Conservation (phyloP, 2,329 filamentous ascomycete species). For the Paraphoma sp. region DNA sequence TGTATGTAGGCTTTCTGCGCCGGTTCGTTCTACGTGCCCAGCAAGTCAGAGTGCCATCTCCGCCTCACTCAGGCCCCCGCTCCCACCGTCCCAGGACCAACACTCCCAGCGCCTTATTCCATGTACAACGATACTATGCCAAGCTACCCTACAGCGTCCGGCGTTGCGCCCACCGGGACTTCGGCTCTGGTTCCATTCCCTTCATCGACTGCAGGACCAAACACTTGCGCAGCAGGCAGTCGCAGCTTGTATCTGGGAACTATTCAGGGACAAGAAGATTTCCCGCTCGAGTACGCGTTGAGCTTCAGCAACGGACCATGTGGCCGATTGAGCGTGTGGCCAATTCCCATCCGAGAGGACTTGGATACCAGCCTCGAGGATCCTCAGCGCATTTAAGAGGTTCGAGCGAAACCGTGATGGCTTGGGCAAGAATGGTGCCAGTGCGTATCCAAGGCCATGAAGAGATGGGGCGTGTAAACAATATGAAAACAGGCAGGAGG, state of each 20-base stretch:
- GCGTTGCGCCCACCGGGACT: constrained; percentile 8
- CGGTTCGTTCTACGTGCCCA: constrained; percentile 31
- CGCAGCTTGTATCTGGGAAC: constrained; percentile 24
- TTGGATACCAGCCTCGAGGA: constrained; percentile 1
- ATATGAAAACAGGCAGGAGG: not conserved
- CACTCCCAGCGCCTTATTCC: constrained; percentile 1
- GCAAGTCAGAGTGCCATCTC: constrained; percentile 26
- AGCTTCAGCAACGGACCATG: constrained; percentile 32
- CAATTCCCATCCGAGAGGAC: constrained; percentile 8
- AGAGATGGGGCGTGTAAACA: not conserved
- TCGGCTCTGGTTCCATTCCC: not conserved
- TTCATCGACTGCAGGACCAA: constrained; percentile 1
- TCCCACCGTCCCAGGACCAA: not conserved
- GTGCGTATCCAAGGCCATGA: not conserved
- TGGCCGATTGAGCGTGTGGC: constrained; percentile 23
- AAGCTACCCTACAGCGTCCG: not conserved
- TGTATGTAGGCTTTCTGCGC: constrained; percentile 25
- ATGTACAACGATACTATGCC: constrained; percentile 2
- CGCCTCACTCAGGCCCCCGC: constrained; percentile 24
- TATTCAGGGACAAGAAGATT: constrained; percentile 21
- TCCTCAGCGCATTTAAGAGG: constrained; percentile 2
- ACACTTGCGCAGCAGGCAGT: constrained; percentile 16
- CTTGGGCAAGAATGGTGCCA: not conserved
- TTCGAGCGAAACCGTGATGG: not conserved
- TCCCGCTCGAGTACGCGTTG: constrained; percentile 20